Base-by-base conservation (phyloP, 2,329 filamentous ascomycete genomes). In the Daldinia eschscholtzii region DNA sequence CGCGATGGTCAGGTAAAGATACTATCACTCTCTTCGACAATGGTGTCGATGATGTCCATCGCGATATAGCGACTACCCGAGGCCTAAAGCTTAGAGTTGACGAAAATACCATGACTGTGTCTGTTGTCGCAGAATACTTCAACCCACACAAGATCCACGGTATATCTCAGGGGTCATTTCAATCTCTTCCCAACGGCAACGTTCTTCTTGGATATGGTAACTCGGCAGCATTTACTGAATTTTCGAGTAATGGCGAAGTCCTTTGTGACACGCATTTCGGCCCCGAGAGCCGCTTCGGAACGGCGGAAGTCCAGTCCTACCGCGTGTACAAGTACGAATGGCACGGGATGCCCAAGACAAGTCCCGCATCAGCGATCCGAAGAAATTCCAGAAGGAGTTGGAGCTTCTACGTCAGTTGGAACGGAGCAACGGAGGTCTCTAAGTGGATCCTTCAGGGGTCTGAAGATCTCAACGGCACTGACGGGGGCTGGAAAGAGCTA, bases 111-210 rank as follows among this genome's bases (percentile, higher is more conserved):
- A 73, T 77, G 64, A 80, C 75, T 3, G 81, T 79, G 2, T 76
- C 75, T 2, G 76, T 79, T 60, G 74, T 81, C 55, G 72, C 76
- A 9, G 75, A 79, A 52, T 82, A 79, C 73, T 72, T 77, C 55
- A 79, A 80, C 12, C 81, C 81, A n/a, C 79, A 81, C 48, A 71
- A 76, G 1, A 75, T 84, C 30, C 76, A 80, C 15, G 79, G 79
- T 12, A 78, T 78, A 41, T 83, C 82, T 2, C 82, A 84, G 66
- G 83, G 82, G 15, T 83, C 80, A 44, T 76, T 81, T 65, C 83
- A 84, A 64, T 66, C 81, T 10, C 76, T 85, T 6, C 76, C 80
- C 2, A 80, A 81, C 67, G 80, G 80, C 33, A 81, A 83, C 61
- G 77, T 80, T 2, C 79, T 84, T 61, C 76, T 85, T 15, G 82